A percentile compares a stretch with the other conserved stretches of the same genome.
These are phyloP conservation scores for Cladochytrium replicatum DNA, from an alignment of 192 early-diverging fungal genomes.

Conservation along the genomic window DNA sequence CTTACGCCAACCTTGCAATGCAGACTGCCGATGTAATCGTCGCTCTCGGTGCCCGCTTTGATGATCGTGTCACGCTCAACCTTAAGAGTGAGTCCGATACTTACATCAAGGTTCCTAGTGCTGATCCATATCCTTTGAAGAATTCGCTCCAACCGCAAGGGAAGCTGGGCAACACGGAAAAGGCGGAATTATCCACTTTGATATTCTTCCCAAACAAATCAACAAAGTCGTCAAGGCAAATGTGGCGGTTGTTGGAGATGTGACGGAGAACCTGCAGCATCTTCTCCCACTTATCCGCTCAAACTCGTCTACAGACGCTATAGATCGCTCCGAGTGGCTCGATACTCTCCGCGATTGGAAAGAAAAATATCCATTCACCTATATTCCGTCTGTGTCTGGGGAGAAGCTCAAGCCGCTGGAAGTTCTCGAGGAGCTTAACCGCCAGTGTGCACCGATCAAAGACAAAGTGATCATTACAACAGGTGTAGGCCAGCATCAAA, in stretches of 20 bases:
- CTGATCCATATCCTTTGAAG: slow-evolving; percentile 1
- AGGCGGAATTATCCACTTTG: slow-evolving; percentile 97
- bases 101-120: not conserved
- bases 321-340: slow-evolving; percentile 86
- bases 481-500: slow-evolving; percentile 98
- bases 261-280: slow-evolving; percentile 73
- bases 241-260: slow-evolving; percentile 90
- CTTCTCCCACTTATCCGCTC: slow-evolving; percentile 69
- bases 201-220: slow-evolving; percentile 99
- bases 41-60: slow-evolving; percentile 95
- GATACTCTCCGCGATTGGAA: slow-evolving; percentile 79
- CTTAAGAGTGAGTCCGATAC: slow-evolving; percentile 35
- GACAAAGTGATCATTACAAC: slow-evolving; percentile 91
- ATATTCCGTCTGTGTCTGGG: slow-evolving; percentile 49
- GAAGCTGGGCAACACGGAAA: slow-evolving; percentile 74
- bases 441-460: slow-evolving; percentile 71
- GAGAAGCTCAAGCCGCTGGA: slow-evolving; percentile 82
- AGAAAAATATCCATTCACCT: slow-evolving; percentile 81
- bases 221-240: slow-evolving; percentile 95
- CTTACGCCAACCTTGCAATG: slow-evolving; percentile 98
- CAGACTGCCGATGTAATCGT: slow-evolving; percentile 92
- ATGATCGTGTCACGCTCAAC: slow-evolving; percentile 94
- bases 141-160: slow-evolving; percentile 90
- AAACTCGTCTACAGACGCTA: too few species aligned
- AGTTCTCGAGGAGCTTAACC: slow-evolving; percentile 84